These are phyloP conservation scores for Cryptococcus amylolentus DNA, from an alignment of 1,284 basidiomycete species.

Conservation along the genomic window DNA sequence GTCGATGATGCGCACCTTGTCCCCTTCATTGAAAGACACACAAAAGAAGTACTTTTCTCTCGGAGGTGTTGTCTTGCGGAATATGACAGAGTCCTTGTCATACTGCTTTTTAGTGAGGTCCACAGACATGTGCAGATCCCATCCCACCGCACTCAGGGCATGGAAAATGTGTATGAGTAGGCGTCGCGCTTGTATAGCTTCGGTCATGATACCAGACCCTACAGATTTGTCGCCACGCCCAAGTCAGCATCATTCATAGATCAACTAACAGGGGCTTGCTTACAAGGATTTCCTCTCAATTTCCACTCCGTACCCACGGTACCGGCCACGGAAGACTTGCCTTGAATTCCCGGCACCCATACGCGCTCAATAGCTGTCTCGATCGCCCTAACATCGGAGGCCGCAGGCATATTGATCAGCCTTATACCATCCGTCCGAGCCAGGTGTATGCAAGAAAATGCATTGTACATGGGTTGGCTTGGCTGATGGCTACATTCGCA, in stretches of 20 bases:
- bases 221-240: background rate
- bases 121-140: constrained; percentile 30
- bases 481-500: too few relatives aligned
- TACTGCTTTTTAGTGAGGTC: constrained; percentile 37
- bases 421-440: constrained; percentile 23
- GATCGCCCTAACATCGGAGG: constrained; percentile 9
- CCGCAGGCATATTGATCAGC: constrained; percentile 22
- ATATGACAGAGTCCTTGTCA: constrained; percentile 42
- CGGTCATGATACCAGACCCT: constrained; percentile 36
- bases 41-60: constrained; percentile 32
- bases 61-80: constrained; percentile 28
- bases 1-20: constrained; percentile 46
- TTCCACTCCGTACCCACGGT: constrained; percentile 33
- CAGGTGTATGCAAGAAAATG: constrained; percentile 30
- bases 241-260: background rate
- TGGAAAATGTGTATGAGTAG: constrained; percentile 37
- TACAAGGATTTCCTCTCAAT: constrained; percentile 35
- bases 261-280: constrained; percentile 5
- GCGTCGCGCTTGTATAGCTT: constrained; percentile 34
- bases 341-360: constrained; percentile 31
- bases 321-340: constrained; percentile 2
- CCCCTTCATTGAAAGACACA: constrained; percentile 38
- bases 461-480: constrained; percentile 4
- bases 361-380: constrained; percentile 26
- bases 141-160: constrained; percentile 30